Percentiles rank a stretch among this genome's conserved stretches.
Evolutionary conservation across 2,329 filamentous ascomycete genomes (phyloP).

Genomic region (Magnaporthiopsis incrustans): DNA sequence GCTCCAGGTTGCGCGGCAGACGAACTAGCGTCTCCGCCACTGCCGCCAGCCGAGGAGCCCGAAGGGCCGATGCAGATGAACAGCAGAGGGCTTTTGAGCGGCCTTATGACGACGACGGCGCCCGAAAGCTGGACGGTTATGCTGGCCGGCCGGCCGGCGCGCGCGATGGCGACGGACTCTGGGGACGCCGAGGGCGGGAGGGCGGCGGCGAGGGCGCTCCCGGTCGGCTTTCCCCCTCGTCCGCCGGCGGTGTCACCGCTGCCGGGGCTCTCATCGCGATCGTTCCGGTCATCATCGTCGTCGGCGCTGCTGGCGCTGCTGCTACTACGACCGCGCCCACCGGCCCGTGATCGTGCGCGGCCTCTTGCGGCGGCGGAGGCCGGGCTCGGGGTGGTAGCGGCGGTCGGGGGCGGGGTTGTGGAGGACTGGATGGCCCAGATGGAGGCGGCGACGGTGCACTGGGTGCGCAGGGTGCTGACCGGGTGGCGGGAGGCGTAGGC

Average conservation of each 20-base stretch:
- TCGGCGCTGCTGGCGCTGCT: slow-evolving; percentile 12
- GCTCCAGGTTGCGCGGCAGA: slow-evolving; percentile 3
- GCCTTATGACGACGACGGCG: slow-evolving; percentile 49
- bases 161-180: slow-evolving; percentile 1
- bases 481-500: slow-evolving; percentile 50
- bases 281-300: slow-evolving; percentile 11
- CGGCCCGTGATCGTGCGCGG: background rate
- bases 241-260: slow-evolving; percentile 11
- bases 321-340: slow-evolving; percentile 14
- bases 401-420: slow-evolving; percentile 26
- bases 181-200: slow-evolving; percentile 11
- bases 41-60: slow-evolving; percentile 12
- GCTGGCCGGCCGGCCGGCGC: slow-evolving; percentile 10
- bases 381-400: slow-evolving; percentile 15
- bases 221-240: no score
- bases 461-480: slow-evolving; percentile 50
- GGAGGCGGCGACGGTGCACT: slow-evolving; percentile 56
- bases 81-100: slow-evolving; percentile 49
- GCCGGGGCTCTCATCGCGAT: slow-evolving; percentile 17
- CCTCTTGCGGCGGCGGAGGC: slow-evolving; percentile 14
- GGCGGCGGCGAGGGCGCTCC: slow-evolving; percentile 5
- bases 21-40: slow-evolving; percentile 2
- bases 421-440: slow-evolving; percentile 51
- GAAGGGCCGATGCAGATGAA: slow-evolving; percentile 52
- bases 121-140: slow-evolving; percentile 51